phyloP scores from a whole-genome alignment of 2,329 filamentous ascomycete genomes.

The Calonectria crousiana region DNA sequence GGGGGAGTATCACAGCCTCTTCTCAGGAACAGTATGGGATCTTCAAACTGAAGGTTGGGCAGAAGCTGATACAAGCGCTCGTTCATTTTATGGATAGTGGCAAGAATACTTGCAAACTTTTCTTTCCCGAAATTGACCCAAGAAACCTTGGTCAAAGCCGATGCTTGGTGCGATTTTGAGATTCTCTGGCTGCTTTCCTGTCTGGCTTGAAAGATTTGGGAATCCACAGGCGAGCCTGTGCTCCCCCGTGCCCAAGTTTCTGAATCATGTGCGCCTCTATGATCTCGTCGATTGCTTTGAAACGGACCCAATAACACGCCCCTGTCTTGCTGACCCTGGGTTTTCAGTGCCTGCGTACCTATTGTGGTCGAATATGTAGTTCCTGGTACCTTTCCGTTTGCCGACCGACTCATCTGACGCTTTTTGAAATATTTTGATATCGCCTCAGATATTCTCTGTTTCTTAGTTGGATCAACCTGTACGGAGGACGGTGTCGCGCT shows the following conservation, averaged over 20 bases:
- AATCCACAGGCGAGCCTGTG: background rate
- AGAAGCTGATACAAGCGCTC: background rate
- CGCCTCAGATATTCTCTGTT: background rate
- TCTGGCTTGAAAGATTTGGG: background rate
- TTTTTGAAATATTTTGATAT: background rate
- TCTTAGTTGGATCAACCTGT: background rate
- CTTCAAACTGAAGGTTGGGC: background rate
- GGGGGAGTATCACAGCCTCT: background rate
- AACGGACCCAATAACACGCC: background rate
- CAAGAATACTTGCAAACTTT: background rate
- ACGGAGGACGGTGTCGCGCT: too few species aligned
- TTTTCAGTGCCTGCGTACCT: background rate
- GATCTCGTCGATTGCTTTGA: background rate
- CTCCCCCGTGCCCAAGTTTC: background rate
- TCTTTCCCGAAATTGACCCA: background rate
- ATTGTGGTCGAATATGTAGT: background rate
- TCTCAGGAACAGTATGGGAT: background rate
- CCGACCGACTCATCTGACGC: background rate
- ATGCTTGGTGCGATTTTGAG: background rate
- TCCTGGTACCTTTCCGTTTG: background rate
- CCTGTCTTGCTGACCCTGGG: background rate
- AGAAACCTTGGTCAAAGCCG: background rate
- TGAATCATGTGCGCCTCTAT: background rate
- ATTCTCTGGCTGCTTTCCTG: background rate
- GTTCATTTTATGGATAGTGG: background rate